Base-by-base conservation (phyloP, 2,329 filamentous ascomycete species). In the Calonectria pseudoreteaudii region DNA sequence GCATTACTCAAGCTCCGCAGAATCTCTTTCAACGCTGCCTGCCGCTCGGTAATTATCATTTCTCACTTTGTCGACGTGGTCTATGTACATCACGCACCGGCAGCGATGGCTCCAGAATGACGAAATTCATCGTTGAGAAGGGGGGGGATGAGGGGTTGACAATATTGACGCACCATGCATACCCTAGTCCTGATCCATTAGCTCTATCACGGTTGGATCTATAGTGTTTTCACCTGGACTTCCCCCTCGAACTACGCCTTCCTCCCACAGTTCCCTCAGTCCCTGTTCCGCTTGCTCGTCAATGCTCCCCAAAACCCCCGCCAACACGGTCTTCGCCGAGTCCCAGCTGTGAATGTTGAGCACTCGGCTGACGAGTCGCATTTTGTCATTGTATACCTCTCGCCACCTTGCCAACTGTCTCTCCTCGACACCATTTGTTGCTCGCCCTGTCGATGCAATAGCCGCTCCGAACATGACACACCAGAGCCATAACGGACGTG, bases 391-490 rank as follows among this genome's bases (percentile, higher is more conserved):
- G 74, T 87, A 87, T 49, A 84, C 76, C 49, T 82, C 82, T 72
- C 80, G 81, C 80, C 85, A 83, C 75, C 81, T 82, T 47, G 81
- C 81, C 74, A 87, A 81, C 72, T 87, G 85, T 71, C 79, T 81
- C 70, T 80, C 80, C 69, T 87, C 85, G 18, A 82, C 77, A 4
- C 78, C 75, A 50, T 83, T 86, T 58, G 80, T 80, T 28, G 83
- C 80, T 68, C 82, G 82, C 18, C 84, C 85, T n/a, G 84, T 80
- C 66, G 80, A 81, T 52, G 85, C 85, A 56, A 85, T 83, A 44
- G 85, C 86, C 13, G 86, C 86, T 52, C 86, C 86, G 71, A 88
- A 87, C 80, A 87, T 83, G 56, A 86, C 84, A 28, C 85, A 86
- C 85, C 86, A 88, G 41, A 88, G 83, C 86, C 86, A 88, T 36